Evolutionary conservation across 805 yeast species (phyloP).

Genomic region (Monosporozyma servazzii): DNA sequence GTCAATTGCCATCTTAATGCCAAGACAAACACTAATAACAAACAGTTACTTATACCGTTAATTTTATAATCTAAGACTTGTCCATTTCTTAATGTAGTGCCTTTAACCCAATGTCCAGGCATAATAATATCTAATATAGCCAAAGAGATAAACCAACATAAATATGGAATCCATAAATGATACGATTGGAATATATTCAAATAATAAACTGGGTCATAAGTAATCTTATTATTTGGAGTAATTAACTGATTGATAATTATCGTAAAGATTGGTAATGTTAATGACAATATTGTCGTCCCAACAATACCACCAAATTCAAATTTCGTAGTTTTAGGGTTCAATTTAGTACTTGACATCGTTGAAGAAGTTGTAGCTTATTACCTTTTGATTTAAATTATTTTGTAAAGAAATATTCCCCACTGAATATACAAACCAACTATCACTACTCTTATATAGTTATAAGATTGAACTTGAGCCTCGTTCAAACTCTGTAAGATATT

Average conservation of each 20-base stretch:
- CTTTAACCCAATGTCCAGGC: slow-evolving; percentile 57
- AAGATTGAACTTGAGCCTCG: no score
- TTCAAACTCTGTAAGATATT: no score
- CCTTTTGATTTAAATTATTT: no score
- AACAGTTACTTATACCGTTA: slow-evolving; percentile 60
- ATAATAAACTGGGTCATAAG: slow-evolving; percentile 30
- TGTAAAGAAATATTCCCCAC: no score
- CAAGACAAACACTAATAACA: slow-evolving; percentile 34
- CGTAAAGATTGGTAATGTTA: slow-evolving; percentile 59
- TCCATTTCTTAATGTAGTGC: slow-evolving; percentile 71
- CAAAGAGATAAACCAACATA: slow-evolving; percentile 62
- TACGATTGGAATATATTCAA: slow-evolving; percentile 28
- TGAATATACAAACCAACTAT: no score
- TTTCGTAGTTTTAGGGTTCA: slow-evolving; percentile 66
- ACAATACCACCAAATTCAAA: slow-evolving; percentile 69
- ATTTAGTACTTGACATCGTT: not conserved
- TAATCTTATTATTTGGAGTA: slow-evolving; percentile 35
- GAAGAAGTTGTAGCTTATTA: no score
- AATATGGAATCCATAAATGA: slow-evolving; percentile 53
- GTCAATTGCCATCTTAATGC: slow-evolving; percentile 45
- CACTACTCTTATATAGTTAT: no score
- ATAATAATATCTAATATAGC: slow-evolving; percentile 53
- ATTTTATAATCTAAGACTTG: slow-evolving; percentile 61
- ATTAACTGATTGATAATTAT: slow-evolving; percentile 49
- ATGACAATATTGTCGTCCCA: slow-evolving; percentile 61